Percentiles rank a stretch among this genome's conserved stretches.
phyloP scores from a whole-genome alignment of 225 moss, liverwort and hornwort genomes.

The Sphagnum contortum region DNA sequence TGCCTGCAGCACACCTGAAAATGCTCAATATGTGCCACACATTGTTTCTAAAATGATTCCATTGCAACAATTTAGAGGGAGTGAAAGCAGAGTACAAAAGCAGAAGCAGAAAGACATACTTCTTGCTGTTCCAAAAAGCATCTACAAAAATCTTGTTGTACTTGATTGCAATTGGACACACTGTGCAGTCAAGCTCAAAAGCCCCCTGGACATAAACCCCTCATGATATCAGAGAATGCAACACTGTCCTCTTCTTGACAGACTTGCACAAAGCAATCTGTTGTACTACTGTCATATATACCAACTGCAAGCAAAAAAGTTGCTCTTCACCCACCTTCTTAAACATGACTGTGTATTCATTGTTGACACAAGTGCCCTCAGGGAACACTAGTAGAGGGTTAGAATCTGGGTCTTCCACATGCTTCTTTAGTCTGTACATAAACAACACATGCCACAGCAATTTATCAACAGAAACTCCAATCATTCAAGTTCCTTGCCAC shows the following conservation, averaged over 20 bases:
- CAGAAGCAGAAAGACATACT: slow-evolving; percentile 35
- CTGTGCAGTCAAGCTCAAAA: slow-evolving; percentile 93
- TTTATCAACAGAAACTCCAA: too few species aligned
- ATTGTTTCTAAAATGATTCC: too few species aligned
- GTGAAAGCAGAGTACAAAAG: too few species aligned
- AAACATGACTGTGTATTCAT: slow-evolving; percentile 95
- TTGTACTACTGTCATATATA: too few species aligned
- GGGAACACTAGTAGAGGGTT: slow-evolving; percentile 91
- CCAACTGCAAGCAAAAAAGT: too few species aligned
- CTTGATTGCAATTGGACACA: slow-evolving; percentile 90
- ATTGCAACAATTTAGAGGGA: too few species aligned
- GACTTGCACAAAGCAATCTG: too few species aligned
- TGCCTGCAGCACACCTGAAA: slow-evolving; percentile 41
- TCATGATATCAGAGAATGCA: too few species aligned
- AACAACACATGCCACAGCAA: too few species aligned
- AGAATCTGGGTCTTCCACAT: slow-evolving; percentile 58
- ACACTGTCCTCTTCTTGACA: too few species aligned
- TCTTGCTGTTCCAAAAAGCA: slow-evolving; percentile 99
- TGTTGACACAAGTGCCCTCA: slow-evolving; percentile 97
- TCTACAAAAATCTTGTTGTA: slow-evolving; percentile 99
- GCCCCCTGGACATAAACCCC: slow-evolving; percentile 48
- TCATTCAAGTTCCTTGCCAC: too few species aligned
- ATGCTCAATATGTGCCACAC: too few species aligned
- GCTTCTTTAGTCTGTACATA: slow-evolving; percentile 58
- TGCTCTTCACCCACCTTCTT: slow-evolving; percentile 58